Conservation (phyloP, 345 rosid genomes). For the Eucalyptus urophylla region DNA sequence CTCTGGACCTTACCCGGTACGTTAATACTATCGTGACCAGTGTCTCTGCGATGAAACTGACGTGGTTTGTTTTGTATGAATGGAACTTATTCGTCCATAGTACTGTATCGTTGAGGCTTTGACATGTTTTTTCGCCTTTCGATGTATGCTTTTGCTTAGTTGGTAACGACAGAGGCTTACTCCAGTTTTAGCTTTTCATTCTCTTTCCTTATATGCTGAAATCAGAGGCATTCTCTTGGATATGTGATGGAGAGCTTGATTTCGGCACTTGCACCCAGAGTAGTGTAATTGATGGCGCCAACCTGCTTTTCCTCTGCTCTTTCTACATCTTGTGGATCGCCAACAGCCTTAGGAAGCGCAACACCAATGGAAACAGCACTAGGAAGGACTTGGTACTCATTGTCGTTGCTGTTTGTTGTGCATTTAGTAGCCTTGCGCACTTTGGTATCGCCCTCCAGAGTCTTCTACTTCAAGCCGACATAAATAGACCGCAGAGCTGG, state of each 20-base stretch:
- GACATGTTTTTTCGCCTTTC: not conserved
- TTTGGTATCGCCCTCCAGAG: constrained; percentile 26
- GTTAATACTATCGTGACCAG: not conserved
- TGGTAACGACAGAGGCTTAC: not conserved
- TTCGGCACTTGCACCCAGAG: constrained; percentile 46
- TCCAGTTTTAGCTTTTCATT: constrained; percentile 14
- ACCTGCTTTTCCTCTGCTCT: constrained; percentile 36
- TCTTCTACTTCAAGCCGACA: not conserved
- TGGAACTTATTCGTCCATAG: not conserved
- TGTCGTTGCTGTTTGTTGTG: constrained; percentile 28
- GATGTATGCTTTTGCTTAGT: not conserved
- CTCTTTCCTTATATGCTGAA: not conserved
- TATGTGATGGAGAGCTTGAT: constrained; percentile 33
- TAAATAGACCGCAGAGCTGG: constrained; percentile 1
- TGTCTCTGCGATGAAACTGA: not conserved
- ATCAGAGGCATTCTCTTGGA: constrained; percentile 45
- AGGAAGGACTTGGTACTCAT: constrained; percentile 30
- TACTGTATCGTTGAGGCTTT: not conserved
- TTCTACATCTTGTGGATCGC: constrained; percentile 45
- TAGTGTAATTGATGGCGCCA: constrained; percentile 36
- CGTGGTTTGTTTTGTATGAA: not conserved
- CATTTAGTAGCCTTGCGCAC: constrained; percentile 19
- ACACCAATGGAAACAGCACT: not conserved
- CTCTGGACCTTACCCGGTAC: not conserved
- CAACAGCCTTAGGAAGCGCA: constrained; percentile 7